Percentiles rank a stretch among this genome's conserved stretches.
Evolutionary conservation across 208 protist species (phyloP).

Genomic region (Tritrichomonas musculus): DNA sequence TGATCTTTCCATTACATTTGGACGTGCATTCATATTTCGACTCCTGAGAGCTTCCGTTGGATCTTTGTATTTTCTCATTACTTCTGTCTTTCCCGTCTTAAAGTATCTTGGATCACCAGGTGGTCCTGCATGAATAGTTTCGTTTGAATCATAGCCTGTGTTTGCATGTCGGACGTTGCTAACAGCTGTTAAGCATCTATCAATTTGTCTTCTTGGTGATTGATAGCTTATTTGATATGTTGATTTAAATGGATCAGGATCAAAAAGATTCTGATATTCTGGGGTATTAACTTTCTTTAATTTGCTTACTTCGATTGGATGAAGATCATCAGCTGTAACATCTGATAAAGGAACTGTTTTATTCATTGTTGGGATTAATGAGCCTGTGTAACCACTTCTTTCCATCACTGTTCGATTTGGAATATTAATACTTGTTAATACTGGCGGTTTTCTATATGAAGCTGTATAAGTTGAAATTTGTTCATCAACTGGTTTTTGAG

Average conservation of each 20-base stretch:
- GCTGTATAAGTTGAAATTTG: neutral
- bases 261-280: conserved; percentile 10
- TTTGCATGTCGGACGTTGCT: neutral
- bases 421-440: neutral
- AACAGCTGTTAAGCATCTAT: too few species aligned
- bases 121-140: neutral
- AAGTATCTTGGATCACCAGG: neutral
- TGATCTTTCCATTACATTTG: conserved; percentile 3
- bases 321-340: neutral
- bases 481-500: neutral
- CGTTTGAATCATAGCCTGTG: neutral
- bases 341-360: neutral
- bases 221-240: neutral
- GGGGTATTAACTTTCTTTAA: neutral
- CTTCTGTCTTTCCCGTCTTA: neutral
- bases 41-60: neutral
- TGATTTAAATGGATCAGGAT: neutral
- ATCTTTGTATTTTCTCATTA: neutral
- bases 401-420: neutral
- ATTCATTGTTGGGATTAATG: neutral
- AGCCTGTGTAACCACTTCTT: neutral
- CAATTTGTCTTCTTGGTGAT: neutral
- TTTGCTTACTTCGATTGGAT: neutral
- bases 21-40: neutral
- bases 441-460: neutral